Conservation (phyloP, 345 rosid genomes). For the Eucalyptus curtisii region DNA sequence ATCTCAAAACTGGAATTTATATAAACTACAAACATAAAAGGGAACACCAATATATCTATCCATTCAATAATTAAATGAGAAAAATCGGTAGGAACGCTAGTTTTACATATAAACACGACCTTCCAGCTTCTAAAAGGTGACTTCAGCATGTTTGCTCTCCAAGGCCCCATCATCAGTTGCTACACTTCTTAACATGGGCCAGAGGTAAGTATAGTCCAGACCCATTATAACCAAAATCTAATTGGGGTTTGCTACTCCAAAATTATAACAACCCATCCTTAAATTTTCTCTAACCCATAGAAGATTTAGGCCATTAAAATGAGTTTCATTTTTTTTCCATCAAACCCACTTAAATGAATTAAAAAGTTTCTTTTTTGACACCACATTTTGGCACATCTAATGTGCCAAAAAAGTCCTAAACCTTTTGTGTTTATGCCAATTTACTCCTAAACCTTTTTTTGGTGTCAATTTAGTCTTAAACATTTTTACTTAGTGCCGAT, state of each 20-base stretch:
- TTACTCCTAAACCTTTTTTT: too few relatives aligned
- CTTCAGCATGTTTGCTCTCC: neutral
- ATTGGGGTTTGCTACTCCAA: neutral
- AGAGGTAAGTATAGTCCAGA: neutral
- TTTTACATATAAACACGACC: neutral
- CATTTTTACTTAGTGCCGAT: too few relatives aligned
- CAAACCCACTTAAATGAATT: neutral
- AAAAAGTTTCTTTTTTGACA: too few relatives aligned
- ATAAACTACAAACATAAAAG: neutral
- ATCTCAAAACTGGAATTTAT: neutral
- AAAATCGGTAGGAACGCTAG: fast-evolving
- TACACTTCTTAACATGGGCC: neutral
- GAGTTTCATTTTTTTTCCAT: fast-evolving
- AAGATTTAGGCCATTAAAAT: fast-evolving
- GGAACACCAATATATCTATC: neutral
- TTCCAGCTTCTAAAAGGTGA: neutral
- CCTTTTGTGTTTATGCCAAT: too few relatives aligned
- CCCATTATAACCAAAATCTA: neutral
- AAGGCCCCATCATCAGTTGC: neutral
- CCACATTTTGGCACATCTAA: too few relatives aligned
- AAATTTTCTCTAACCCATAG: too few relatives aligned
- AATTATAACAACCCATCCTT: neutral
- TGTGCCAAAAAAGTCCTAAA: too few relatives aligned
- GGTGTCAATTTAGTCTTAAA: too few relatives aligned
- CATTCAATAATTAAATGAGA: neutral